Evolutionary conservation across 2,329 filamentous ascomycete genomes (phyloP).

Genomic region (Parafenestella ontariensis): DNA sequence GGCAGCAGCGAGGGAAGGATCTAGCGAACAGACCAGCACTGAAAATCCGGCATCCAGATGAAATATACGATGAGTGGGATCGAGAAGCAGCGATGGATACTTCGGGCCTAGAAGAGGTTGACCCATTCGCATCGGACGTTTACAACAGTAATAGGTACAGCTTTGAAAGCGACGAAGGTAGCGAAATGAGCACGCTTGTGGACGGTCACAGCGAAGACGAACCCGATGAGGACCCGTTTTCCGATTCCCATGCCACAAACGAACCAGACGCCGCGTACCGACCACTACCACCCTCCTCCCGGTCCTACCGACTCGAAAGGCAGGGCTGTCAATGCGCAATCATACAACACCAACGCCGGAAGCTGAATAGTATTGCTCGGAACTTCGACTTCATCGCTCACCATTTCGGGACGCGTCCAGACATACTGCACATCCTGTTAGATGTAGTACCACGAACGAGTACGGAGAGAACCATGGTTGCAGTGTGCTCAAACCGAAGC

Average conservation of each 20-base stretch:
- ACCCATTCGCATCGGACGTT: slow-evolving; percentile 11
- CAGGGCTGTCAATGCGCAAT: slow-evolving; percentile 24
- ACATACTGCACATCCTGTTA: slow-evolving; percentile 13
- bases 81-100: slow-evolving; percentile 16
- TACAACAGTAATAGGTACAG: slow-evolving; percentile 4
- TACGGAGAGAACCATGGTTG: slow-evolving; percentile 27
- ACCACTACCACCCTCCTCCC: background rate
- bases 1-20: slow-evolving; percentile 4
- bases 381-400: slow-evolving; percentile 8
- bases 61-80: slow-evolving; percentile 27
- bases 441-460: slow-evolving; percentile 1
- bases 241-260: background rate
- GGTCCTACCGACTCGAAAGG: too few relatives aligned
- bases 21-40: slow-evolving; percentile 12
- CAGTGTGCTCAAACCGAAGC: slow-evolving; percentile 25
- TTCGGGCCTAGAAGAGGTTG: slow-evolving; percentile 9
- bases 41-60: slow-evolving; percentile 32
- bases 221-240: slow-evolving; percentile 4
- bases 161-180: slow-evolving; percentile 24
- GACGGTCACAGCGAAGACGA: slow-evolving; percentile 12
- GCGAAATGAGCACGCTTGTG: slow-evolving; percentile 29
- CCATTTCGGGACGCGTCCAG: slow-evolving; percentile 21
- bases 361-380: slow-evolving; percentile 1
- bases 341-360: slow-evolving; percentile 19
- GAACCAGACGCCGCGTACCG: slow-evolving; percentile 5